Conservation (phyloP, 208 protist species). For the Trypanosoma mega region DNA sequence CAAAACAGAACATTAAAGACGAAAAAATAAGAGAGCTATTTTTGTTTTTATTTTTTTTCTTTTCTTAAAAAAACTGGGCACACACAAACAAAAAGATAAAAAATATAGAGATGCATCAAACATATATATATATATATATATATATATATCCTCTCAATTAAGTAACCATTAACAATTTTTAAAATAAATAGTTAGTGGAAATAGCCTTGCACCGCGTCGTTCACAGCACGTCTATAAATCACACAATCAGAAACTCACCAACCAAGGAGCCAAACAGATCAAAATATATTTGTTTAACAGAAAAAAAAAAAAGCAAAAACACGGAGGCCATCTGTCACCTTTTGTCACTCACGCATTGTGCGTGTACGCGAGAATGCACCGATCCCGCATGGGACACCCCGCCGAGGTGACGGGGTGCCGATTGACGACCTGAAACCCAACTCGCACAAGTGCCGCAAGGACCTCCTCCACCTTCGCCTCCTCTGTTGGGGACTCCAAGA, state of each 20-base stretch:
- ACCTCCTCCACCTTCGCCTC: conserved; percentile 46
- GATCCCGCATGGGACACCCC: conserved; percentile 72
- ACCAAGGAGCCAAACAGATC: too few species aligned
- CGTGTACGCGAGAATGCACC: conserved; percentile 70
- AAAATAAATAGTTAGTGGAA: too few species aligned
- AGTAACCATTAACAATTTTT: too few species aligned
- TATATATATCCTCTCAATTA: too few species aligned
- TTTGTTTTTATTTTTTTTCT: too few species aligned
- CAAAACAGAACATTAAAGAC: conserved; percentile 4
- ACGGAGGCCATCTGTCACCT: background rate
- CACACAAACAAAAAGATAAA: too few species aligned
- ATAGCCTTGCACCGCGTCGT: too few species aligned
- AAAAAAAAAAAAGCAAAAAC: conserved; percentile 4
- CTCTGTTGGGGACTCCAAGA: conserved; percentile 40
- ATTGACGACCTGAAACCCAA: conserved; percentile 63
- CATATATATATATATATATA: too few species aligned
- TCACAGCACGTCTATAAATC: too few species aligned
- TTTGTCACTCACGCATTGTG: conserved; percentile 10
- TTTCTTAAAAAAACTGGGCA: too few species aligned
- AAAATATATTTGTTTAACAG: background rate
- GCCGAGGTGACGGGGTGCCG: conserved; percentile 73
- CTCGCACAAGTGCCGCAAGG: conserved; percentile 42
- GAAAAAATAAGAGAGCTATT: background rate
- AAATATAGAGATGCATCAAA: too few species aligned
- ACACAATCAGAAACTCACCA: too few species aligned